Base-by-base conservation (phyloP, 345 rosid genomes). In the Balakata baccata region DNA sequence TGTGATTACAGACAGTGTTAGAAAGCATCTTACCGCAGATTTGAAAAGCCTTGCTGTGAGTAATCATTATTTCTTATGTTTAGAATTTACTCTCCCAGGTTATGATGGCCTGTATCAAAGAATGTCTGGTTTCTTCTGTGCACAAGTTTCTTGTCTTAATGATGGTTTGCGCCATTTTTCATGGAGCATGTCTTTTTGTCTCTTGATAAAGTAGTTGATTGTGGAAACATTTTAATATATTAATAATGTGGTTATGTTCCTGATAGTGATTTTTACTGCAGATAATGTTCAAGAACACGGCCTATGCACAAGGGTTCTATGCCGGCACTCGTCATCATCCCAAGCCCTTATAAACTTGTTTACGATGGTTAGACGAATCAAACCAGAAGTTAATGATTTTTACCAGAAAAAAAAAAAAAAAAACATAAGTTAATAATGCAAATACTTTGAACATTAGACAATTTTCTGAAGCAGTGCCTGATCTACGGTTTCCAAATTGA, bases 251-350 rank as follows among this genome's bases (percentile, higher is more conserved):
- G 34, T 43, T 39, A 34, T 64, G 18, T 7, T 64, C 52, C 74
- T 9, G 13, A 41, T n/a, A 37, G 0, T 18, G 62, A 29, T 41
- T 20, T 66, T 45, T 75, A 41, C 81, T 84, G 87, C 91, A 92
- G 97, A 77, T 78, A 23, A 88, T 90, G 79, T 92, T 84, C 85
- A 88, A 90, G 92, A 94, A 89, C 87, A 81, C 92, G 2, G 93
- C 95, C 6, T 94, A 92, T 58, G 52, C 93, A 0, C 87, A 90
- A 85, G 98, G 97, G 61, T 94, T 94, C 80, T 66, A 81, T 17
- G 95, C 98, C 3, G 97, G 97, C 77, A 80, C 39, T 45, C 43
- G 3, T 14, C 46, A 41, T 73, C 80, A 78, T 69, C 85, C 84
- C n/a, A 82, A 83, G 75, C 85, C 23, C 41, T 53, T 47, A 13